phyloP scores from a whole-genome alignment of 345 rosid species.

The Salix koriyanagi region DNA sequence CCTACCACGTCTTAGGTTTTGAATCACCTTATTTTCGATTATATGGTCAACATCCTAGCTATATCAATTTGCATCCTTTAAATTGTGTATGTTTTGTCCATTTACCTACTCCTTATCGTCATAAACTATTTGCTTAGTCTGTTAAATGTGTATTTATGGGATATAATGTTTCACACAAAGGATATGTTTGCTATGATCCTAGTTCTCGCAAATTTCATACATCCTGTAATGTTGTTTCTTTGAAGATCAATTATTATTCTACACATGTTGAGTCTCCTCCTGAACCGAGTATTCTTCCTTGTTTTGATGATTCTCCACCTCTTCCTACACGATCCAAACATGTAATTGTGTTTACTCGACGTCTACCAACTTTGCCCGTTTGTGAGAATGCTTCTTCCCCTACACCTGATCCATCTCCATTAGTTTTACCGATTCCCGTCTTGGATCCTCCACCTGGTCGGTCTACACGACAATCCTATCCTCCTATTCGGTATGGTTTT shows the following conservation, averaged over 20 bases:
- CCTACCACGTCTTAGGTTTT: neutral
- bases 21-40: neutral
- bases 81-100: neutral
- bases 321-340: neutral
- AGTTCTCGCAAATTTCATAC: neutral
- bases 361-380: neutral
- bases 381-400: neutral
- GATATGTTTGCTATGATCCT: neutral
- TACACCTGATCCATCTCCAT: neutral
- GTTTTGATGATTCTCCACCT: neutral
- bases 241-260: neutral
- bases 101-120: neutral
- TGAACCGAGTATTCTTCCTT: neutral
- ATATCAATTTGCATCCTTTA: neutral
- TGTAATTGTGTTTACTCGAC: neutral
- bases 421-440: no score
- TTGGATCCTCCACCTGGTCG: no score
- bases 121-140: neutral
- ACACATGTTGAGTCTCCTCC: neutral
- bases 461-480: no score
- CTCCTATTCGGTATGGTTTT: no score
- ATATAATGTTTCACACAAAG: neutral
- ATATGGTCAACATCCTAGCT: neutral
- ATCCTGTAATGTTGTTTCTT: neutral
- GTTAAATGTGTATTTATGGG: neutral